Conservation (phyloP, 805 yeast genomes). For the Nakazawaea pomicola region DNA sequence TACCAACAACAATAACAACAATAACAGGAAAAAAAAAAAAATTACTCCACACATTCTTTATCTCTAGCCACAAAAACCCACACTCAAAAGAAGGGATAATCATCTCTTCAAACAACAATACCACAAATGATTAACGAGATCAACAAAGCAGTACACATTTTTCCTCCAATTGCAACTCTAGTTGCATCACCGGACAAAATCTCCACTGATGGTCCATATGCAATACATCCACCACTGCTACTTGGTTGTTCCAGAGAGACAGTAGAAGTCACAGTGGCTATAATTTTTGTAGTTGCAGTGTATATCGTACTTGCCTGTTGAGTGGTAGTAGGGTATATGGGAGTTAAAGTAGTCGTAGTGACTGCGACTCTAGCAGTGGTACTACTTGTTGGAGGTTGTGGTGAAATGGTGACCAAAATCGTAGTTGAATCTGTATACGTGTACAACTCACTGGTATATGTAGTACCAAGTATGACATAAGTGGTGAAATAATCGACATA, state of each 20-base stretch:
- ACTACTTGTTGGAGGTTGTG: background rate
- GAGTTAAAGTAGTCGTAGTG: background rate
- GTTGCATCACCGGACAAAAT: too few relatives aligned
- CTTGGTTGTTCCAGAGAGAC: background rate
- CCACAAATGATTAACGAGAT: too few relatives aligned
- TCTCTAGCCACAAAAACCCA: too few relatives aligned
- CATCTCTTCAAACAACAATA: too few relatives aligned
- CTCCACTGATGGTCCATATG: conserved; percentile 17
- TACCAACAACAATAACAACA: too few relatives aligned
- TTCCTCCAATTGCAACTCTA: too few relatives aligned
- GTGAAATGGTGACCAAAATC: background rate
- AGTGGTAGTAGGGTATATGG: background rate
- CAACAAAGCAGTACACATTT: too few relatives aligned
- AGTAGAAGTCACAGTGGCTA: background rate
- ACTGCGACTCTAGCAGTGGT: background rate
- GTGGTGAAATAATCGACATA: background rate
- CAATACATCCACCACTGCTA: too few relatives aligned
- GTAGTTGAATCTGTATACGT: background rate
- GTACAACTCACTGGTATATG: background rate
- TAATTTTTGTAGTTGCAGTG: background rate
- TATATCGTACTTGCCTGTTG: background rate
- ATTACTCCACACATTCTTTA: too few relatives aligned
- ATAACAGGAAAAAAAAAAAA: too few relatives aligned
- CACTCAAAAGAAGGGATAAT: too few relatives aligned
- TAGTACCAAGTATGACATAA: background rate